Base-by-base conservation (phyloP, 805 yeast genomes). In the Zygosaccharomyces bisporus region DNA sequence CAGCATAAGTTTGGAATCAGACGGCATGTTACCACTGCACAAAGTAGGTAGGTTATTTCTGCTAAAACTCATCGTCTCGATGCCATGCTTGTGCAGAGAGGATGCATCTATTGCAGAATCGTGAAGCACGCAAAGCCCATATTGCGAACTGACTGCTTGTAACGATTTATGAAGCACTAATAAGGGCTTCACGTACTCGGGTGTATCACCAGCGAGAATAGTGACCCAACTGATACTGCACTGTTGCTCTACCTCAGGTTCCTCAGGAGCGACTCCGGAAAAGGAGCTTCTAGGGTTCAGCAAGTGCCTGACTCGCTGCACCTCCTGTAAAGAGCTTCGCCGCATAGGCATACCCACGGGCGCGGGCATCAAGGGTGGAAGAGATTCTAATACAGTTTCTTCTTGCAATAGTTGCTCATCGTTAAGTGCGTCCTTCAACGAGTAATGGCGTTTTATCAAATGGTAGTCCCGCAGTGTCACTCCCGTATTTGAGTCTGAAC, bases 271-370 rank as follows among this genome's bases (percentile, higher is more conserved):
- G 3, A 46, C 47, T 6, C 64, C 64, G 5, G 68, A 61, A 35
- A 64, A 63, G 1, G 68, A 64, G 46, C 66, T 60, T 43, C 68
- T 52, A n/a, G 68, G 68, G 40, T 64, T 64, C 43, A 63, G 38
- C 29, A 57, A 46, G 34, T 61, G 66, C 43, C 66, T 54, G 7
- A 63, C 55, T 50, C 63, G 56, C 44, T 58, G 63, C 17, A 60
- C 62, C 19, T 61, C 68, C 41, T 62, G 64, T 6, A 63, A 48
- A 9, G 66, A 61, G 13, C 62, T 47, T 9, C 66, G 44, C 43
- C 67, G 53, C 21, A 48, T 37, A 13, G 49, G 47, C 14, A 41
- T 36, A 9, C 32, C 19, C 19, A 37, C 33, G 13, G 40, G 40
- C 12, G 40, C 7, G 44, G 39, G 33, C 32, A 37, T 25, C 23